phyloP scores from a whole-genome alignment of 768 basidiomycete genomes.

The Suillus plorans region DNA sequence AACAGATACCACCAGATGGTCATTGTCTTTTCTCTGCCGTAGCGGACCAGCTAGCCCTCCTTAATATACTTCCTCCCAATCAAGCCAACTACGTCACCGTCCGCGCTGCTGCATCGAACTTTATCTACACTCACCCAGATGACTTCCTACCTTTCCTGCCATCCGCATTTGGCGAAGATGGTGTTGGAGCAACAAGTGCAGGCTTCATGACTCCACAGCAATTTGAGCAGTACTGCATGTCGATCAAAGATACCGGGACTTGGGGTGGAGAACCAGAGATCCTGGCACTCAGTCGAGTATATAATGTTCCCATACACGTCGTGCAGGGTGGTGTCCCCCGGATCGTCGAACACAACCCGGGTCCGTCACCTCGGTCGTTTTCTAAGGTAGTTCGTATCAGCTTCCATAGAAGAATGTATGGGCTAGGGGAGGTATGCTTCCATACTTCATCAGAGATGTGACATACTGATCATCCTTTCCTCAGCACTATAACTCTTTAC shows the following conservation, averaged over 20 bases:
- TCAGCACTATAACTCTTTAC: slow-evolving; percentile 88
- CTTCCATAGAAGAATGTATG: slow-evolving; percentile 93
- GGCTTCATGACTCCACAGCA: slow-evolving; percentile 70
- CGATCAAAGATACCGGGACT: slow-evolving; percentile 77
- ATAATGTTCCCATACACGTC: slow-evolving; percentile 84
- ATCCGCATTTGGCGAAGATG: slow-evolving; percentile 68
- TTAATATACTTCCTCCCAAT: slow-evolving; percentile 59
- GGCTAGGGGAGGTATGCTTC: slow-evolving; percentile 83
- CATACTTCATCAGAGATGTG: background rate
- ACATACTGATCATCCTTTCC: slow-evolving; percentile 10
- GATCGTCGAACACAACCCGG: slow-evolving; percentile 81
- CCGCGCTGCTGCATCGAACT: slow-evolving; percentile 72
- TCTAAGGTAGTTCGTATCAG: slow-evolving; percentile 67
- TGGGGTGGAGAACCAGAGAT: slow-evolving; percentile 99
- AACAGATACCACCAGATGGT: slow-evolving; percentile 91
- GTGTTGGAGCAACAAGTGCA: slow-evolving; percentile 50
- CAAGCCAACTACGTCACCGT: slow-evolving; percentile 60
- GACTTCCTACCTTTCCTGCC: slow-evolving; percentile 95
- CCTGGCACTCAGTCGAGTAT: slow-evolving; percentile 79
- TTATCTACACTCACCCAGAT: slow-evolving; percentile 79
- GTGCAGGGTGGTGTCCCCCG: slow-evolving; percentile 81
- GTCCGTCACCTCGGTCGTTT: slow-evolving; percentile 27
- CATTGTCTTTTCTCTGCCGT: slow-evolving; percentile 95
- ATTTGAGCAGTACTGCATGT: slow-evolving; percentile 73
- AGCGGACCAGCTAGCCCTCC: slow-evolving; percentile 84